Base-by-base conservation (phyloP, 2,329 filamentous ascomycete species). In the Monilinia aucupariae region DNA sequence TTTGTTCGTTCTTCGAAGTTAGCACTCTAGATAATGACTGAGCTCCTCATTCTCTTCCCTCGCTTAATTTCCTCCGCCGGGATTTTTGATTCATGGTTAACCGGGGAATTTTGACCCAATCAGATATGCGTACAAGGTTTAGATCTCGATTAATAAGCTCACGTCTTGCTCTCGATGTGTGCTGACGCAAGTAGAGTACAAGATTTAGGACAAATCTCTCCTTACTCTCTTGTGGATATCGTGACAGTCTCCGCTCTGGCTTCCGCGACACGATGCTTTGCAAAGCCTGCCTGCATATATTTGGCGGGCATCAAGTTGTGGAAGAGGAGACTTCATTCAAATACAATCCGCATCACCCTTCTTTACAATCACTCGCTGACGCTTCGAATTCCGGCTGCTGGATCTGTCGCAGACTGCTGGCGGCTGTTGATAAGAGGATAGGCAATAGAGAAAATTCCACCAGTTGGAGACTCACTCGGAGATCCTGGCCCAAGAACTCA, bases 311-410 rank as follows among this genome's bases (percentile, higher is more conserved):
- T 17, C 53, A 3, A 32, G n/a, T 32, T 4, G 7, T 20, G 32
- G 2, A 1, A 0, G 20, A 22, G 7, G 0, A 17, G 2, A 0
- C 0, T 4, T 12, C 13, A 5, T 4, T 3, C 9, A 10, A 2
- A 39, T 27, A 2, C 6, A 9, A 15, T n/a, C 53, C 13, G 30
- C 53, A 58, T 17, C 54, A 58, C 34, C 2, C n/a, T 34, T 47
- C 55, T 37, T 37, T 58, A 41, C 55, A 58, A 58, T 32, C 20
- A 17, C 10, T 48, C 4, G 20, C 34, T 17, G 41, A 43, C 13
- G 41, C 41, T 9, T 58, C 55, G 12, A 30, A 30, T 15, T 58
- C 43, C 47, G 55, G 55, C 13, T 48, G 55, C 34, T 58, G 55
- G 41, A 13, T 58, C n/a, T n/a, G n/a, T n/a, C n/a, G n/a, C n/a